Base-by-base conservation (phyloP, 768 basidiomycete species). In the Xerocomellus intermedius region DNA sequence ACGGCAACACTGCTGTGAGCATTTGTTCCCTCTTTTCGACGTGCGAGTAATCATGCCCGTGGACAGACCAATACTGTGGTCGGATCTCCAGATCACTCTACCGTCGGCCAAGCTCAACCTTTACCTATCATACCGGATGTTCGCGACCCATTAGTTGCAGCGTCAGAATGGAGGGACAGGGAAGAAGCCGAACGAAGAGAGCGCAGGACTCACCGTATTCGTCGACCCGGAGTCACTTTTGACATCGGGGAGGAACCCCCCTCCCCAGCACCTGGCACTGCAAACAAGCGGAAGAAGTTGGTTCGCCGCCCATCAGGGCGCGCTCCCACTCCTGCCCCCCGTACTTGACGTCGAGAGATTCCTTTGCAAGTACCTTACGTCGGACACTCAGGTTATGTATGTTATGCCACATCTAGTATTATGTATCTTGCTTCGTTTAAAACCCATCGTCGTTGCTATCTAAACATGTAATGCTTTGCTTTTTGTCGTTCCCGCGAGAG, bases 31-130 rank as follows among this genome's bases (percentile, higher is more conserved):
- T 41, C 12, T 28, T 33, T 30, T 22, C 22, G 7, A 54, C 2
- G 21, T 39, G 19, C 21, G 35, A 44, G 32, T 57, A 24, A 61
- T 51, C 14, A 44, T 51, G 45, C 37, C 47, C 48, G 12, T 61
- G 5, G 41, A 44, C 36, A 87, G 85, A 71, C 84, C 16, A 91
- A 84, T 62, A 89, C 90, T 26, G 81, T 87, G 42, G 69, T 91
- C 26, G 88, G 86, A 16, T 88, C 87, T 4, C 90, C 90, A 5
- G 86, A 84, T 13, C 81, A 82, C 17, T 91, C 90, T 2, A 78
- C 83, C 63, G 74, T 83, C 57, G 84, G 87, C 64, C 80, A 80
- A 37, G 82, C 80, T 35, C 74, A 75, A 30, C 78, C 80, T 5
- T 61, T 77, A 32, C 79, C 79, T 5, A 46, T 71, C 21, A 43